Conservation (phyloP, 495 filamentous ascomycete genomes). For the Podospora pseudopauciseta region DNA sequence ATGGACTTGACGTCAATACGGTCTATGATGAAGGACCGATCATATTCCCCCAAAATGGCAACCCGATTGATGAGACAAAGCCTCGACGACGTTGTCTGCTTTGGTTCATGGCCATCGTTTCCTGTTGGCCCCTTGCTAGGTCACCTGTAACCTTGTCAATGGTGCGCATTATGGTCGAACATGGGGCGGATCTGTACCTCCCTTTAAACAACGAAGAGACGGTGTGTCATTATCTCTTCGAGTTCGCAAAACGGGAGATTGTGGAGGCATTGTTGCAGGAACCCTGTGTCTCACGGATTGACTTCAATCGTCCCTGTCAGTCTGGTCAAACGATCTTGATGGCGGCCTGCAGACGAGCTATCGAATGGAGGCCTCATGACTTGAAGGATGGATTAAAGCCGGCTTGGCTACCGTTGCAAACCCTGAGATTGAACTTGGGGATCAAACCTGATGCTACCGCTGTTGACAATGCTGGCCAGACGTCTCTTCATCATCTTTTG, state of each 20-base stretch:
- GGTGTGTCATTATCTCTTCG: slow-evolving; percentile 23
- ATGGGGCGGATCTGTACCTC: slow-evolving; percentile 24
- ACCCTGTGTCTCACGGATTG: slow-evolving; percentile 14
- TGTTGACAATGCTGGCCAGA: slow-evolving; percentile 26
- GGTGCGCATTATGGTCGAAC: slow-evolving; percentile 20
- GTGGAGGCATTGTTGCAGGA: slow-evolving; percentile 17
- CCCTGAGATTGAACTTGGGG: slow-evolving; percentile 1
- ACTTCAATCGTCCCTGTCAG: slow-evolving; percentile 27
- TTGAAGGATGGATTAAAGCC: not conserved
- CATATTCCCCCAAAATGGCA: no score
- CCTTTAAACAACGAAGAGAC: slow-evolving; percentile 20
- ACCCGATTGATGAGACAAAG: no score
- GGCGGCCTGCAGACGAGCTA: slow-evolving; percentile 14
- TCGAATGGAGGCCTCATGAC: no score
- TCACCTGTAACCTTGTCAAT: slow-evolving; percentile 5
- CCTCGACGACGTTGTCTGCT: no score
- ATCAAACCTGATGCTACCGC: slow-evolving; percentile 16
- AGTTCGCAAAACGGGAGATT: slow-evolving; percentile 14
- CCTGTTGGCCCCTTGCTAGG: no score
- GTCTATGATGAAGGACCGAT: not conserved
- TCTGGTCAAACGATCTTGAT: slow-evolving; percentile 24
- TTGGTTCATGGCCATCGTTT: no score
- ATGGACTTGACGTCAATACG: not conserved
- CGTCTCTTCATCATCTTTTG: slow-evolving; percentile 30
- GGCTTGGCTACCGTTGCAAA: slow-evolving; percentile 18